These are phyloP conservation scores for Hansenula sp. DNA, from an alignment of 1,139 yeast species.

Conservation along the genomic window DNA sequence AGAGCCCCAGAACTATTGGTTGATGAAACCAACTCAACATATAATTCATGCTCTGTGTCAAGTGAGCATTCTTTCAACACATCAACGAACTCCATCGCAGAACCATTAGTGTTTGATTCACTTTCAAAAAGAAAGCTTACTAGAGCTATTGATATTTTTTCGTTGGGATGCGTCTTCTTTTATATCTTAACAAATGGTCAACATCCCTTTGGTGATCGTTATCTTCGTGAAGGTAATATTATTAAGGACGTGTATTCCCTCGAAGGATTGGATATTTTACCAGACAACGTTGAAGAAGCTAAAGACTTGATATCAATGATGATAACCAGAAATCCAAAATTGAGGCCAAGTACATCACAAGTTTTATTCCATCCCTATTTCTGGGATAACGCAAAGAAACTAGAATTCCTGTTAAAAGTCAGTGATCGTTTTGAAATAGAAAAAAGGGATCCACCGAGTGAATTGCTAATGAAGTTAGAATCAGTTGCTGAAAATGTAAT, in stretches of 20 bases:
- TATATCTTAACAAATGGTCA: conserved; percentile 78
- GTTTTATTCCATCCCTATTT: conserved; percentile 84
- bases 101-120: conserved; percentile 33
- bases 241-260: conserved; percentile 67
- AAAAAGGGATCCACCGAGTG: conserved; percentile 82
- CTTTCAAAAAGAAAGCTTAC: conserved; percentile 62
- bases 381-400: conserved; percentile 73
- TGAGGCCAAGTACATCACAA: conserved; percentile 68
- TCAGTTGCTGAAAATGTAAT: conserved; percentile 48
- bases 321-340: conserved; percentile 64
- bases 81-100: conserved; percentile 22
- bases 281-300: conserved; percentile 57
- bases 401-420: conserved; percentile 79
- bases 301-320: conserved; percentile 66
- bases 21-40: conserved; percentile 26
- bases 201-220: conserved; percentile 95
- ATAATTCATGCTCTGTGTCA: conserved; percentile 11
- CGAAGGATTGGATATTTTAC: conserved; percentile 33
- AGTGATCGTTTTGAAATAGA: conserved; percentile 92
- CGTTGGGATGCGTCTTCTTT: conserved; percentile 91
- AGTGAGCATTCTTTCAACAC: conserved; percentile 20
- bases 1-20: conserved; percentile 88
- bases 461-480: conserved; percentile 59
- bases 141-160: conserved; percentile 88
- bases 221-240: conserved; percentile 83